Conservation (phyloP, 331 rosid species). For the Rhamnella rubrinervis region DNA sequence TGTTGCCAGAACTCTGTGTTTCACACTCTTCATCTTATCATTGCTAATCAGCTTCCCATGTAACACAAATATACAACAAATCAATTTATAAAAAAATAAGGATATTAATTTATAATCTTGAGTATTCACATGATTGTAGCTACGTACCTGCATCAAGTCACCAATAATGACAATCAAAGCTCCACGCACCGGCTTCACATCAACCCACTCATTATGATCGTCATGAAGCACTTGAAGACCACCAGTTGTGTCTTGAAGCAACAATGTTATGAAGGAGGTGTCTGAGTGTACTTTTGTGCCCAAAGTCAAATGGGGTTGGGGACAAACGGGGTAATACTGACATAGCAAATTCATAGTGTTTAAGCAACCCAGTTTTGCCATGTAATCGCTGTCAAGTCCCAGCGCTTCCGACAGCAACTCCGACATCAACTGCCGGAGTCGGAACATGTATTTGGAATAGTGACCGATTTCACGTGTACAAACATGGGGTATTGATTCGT, state of each 20-base stretch:
- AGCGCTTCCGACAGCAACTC: constrained; percentile 15
- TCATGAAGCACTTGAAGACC: constrained; percentile 17
- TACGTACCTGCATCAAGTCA: constrained; percentile 2
- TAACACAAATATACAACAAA: no score
- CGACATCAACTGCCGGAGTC: background rate
- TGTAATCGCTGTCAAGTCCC: constrained; percentile 4
- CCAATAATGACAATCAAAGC: constrained; percentile 2
- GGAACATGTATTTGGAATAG: background rate
- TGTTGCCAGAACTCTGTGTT: constrained; percentile 14
- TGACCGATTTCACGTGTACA: background rate
- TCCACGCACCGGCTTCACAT: background rate
- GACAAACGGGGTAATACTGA: constrained; percentile 10
- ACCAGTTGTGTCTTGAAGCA: constrained; percentile 12
- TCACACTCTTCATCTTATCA: constrained; percentile 14
- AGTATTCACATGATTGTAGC: no score
- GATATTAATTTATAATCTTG: background rate
- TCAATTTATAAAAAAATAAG: background rate
- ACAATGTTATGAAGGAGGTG: constrained; percentile 1
- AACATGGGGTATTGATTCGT: constrained; percentile 11
- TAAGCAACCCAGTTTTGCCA: background rate
- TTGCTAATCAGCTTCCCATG: background rate
- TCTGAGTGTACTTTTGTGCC: constrained; percentile 11
- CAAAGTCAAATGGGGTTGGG: constrained; percentile 6
- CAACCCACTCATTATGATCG: constrained; percentile 10
- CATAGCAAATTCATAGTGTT: background rate